Base-by-base conservation (phyloP, 129 eudicot genomes). In the Ambrosia artemisiifolia region DNA sequence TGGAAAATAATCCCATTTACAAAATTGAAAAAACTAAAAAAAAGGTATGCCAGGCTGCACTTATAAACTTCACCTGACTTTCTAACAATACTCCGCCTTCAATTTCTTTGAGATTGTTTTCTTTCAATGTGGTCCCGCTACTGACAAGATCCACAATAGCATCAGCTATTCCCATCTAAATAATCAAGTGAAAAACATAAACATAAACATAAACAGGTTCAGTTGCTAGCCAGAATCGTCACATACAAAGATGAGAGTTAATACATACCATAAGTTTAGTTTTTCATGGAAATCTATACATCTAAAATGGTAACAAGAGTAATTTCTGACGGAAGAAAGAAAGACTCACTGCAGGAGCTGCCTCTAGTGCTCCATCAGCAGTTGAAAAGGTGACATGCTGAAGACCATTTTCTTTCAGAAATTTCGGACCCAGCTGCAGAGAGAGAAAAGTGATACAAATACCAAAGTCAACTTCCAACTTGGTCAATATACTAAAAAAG, bases 141-240 rank as follows among this genome's bases (percentile, higher is more conserved):
- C 98, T 93, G 75, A 93, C 98, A 60, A 93, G 98, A 78, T 93
- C 98, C 83, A 93, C 91, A 70, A 93, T 93, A 20, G 95, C 98
- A 90, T 93, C 98, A 48, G 96, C 96, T 79, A 87, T 93, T 42
- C 98, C 98, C 98, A 93, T 93, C 98, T 93, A 55, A 34, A 66
- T 53, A 38, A 65, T 38, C 24, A 70, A 57, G 69, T 12, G 20
- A 71, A 55, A 20, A 17, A 55, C 8, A 2, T 43, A 3, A 63
- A 30, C 64, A 57, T n/a, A n/a, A n/a, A n/a, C n/a, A n/a, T 59
- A 12, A 59, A 59, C 65, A 30, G 38, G 65, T 59, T 59, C 40
- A 28, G 35, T 62, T 20, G 43, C 19, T 73, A 36, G 60, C 65
- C 11, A 13, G 24, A 59, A 55, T 36, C 64, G 69, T 76, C 75